A percentile compares a stretch with the other conserved stretches of the same genome.
Evolutionary conservation across 2,329 filamentous ascomycete species (phyloP).

Genomic region (Grosmannia huntii): DNA sequence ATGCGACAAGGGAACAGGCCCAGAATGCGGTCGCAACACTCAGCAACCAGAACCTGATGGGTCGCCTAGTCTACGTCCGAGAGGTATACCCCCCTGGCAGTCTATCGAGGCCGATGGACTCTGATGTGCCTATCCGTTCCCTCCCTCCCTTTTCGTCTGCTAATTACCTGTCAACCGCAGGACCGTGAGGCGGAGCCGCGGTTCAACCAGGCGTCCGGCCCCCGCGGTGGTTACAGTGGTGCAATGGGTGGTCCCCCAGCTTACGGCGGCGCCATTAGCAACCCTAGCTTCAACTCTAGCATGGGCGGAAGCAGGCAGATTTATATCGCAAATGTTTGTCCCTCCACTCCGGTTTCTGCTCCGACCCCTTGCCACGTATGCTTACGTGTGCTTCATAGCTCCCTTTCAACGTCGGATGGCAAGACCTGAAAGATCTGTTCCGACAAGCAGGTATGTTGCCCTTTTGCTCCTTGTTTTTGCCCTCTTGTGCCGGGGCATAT

Average conservation of each 20-base stretch:
- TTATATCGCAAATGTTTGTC: conserved; percentile 95
- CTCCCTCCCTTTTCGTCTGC: background rate
- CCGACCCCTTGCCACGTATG: background rate
- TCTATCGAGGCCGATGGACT: background rate
- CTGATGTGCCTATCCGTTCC: background rate
- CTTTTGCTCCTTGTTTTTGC: background rate
- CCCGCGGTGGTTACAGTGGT: conserved; percentile 35
- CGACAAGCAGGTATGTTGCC: conserved; percentile 75
- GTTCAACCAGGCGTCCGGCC: conserved; percentile 65
- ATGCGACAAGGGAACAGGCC: conserved; percentile 97
- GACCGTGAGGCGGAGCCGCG: conserved; percentile 97
- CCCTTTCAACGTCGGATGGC: conserved; percentile 95
- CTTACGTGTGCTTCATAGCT: conserved; percentile 47
- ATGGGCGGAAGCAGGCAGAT: conserved; percentile 62
- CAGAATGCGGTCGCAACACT: conserved; percentile 94
- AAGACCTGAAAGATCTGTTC: conserved; percentile 97
- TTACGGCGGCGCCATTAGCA: conserved; percentile 30
- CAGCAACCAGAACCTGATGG: conserved; percentile 99
- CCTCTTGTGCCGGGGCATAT: no score
- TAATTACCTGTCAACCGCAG: conserved; percentile 29
- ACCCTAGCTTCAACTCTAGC: conserved; percentile 43
- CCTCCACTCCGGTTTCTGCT: conserved; percentile 1
- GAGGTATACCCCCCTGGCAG: conserved; percentile 53
- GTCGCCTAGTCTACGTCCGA: conserved; percentile 93
- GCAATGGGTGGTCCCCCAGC: background rate